Evolutionary conservation across 495 filamentous ascomycete genomes (phyloP).

Genomic region (Neurospora sp.): DNA sequence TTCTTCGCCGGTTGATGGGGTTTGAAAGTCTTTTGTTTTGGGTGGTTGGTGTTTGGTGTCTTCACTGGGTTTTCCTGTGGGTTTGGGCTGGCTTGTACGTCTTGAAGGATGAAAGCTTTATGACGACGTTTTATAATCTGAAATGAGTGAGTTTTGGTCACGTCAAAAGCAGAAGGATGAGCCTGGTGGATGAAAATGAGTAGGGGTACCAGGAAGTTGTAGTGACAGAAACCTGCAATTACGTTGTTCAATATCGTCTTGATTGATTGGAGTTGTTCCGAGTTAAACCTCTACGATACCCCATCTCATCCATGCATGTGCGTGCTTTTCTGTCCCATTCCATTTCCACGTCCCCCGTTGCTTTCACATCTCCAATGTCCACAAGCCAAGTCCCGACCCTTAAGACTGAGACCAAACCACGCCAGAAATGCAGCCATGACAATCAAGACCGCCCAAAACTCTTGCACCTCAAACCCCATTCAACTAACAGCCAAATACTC

Average conservation of each 20-base stretch:
- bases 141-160: neutral
- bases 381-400: neutral
- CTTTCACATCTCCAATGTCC: neutral
- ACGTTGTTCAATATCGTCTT: neutral
- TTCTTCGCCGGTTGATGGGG: constrained; percentile 1
- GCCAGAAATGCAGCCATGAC: neutral
- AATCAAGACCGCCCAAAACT: neutral
- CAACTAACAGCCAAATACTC: constrained; percentile 17
- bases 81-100: neutral
- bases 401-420: neutral
- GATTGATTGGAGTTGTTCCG: neutral
- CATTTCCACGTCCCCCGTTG: neutral
- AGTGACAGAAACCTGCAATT: too few relatives aligned
- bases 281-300: neutral
- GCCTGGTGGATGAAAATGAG: neutral
- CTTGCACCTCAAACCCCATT: neutral
- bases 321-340: neutral
- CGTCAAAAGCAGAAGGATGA: neutral
- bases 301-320: neutral
- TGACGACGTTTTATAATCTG: neutral
- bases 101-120: neutral
- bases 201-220: neutral
- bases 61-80: neutral
- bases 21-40: neutral
- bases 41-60: neutral